phyloP scores from a whole-genome alignment of 23 red algal species.

The Gracilaria gracilis region DNA sequence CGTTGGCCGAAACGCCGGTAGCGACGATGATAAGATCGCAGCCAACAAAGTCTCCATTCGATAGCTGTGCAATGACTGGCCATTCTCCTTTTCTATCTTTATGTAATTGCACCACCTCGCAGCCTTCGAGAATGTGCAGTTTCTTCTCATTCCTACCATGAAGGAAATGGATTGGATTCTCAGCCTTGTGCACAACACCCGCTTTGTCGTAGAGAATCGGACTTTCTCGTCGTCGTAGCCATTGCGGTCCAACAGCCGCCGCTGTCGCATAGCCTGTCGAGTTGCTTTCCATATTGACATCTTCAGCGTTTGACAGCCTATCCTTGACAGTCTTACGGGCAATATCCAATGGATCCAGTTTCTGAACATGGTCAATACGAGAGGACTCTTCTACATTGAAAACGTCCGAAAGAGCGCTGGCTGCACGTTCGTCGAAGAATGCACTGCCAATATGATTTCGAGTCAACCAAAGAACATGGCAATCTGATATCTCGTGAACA shows the following conservation, averaged over 20 bases:
- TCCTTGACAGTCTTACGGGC: neutral
- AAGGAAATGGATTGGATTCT: conserved; percentile 15
- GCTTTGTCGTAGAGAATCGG: conserved; percentile 36
- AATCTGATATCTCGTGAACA: conserved; percentile 68
- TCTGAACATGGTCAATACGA: neutral
- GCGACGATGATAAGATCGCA: conserved; percentile 80
- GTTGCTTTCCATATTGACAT: neutral
- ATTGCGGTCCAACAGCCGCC: conserved; percentile 77
- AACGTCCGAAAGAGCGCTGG: conserved; percentile 28
- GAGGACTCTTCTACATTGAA: conserved; percentile 11
- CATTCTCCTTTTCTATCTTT: conserved; percentile 31
- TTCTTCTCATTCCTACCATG: conserved; percentile 1
- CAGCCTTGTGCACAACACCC: neutral
- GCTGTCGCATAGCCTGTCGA: neutral
- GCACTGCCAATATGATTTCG: conserved; percentile 78
- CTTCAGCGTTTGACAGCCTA: neutral
- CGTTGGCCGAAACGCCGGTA: conserved; percentile 77
- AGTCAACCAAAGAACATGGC: conserved; percentile 84
- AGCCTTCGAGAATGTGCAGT: conserved; percentile 38
- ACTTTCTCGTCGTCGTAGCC: conserved; percentile 51
- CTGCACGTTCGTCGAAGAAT: conserved; percentile 84
- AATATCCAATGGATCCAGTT: neutral
- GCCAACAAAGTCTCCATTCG: conserved; percentile 41
- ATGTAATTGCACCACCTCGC: conserved; percentile 50
- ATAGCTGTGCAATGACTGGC: conserved; percentile 48